Evolutionary conservation across 1,139 yeast genomes (phyloP), one percentile per base, ranked within the genome.

Genomic region (Martiniozyma asiatica): DNA sequence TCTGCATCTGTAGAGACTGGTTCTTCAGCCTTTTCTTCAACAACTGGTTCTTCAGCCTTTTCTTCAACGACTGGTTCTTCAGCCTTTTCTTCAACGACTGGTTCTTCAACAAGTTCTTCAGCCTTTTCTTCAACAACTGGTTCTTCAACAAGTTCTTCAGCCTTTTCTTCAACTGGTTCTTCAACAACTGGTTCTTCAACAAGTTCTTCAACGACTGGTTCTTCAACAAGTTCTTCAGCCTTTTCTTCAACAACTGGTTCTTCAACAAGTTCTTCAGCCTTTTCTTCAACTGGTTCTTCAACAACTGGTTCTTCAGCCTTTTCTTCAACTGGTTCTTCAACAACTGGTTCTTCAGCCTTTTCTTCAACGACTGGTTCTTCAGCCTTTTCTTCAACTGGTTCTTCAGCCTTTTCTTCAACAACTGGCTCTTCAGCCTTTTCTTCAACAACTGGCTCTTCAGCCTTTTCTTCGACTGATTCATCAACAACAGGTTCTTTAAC

Each of bases 261-360:
- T 6, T 20, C 32, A 13, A 14, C 24, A n/a, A 20, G 24, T 26
- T 25, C 39, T 17, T 27, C 34, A 6, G 10, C 29, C 9, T 25
- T 31, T 21, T 23, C 35, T 12, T 31, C 32, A 14, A 16, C 25
- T 26, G 29, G 24, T 24, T 25, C 31, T 13, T 27, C 32, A 16
- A 20, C 29, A 7, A 21, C 15, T 27, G 30, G 29, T 27, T 11
- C 14, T 21, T 6, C 25, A 27, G 22, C 12, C 19, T 23, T 18
- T 22, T 14, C 29, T 11, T 16, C 30, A 29, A 19, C 22, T 14
- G 32, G 15, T 22, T 22, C 30, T 18, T 26, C 22, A 11, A 13
- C 22, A 3, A 22, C n/a, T 6, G 27, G 11, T 11, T 27, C 35
- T 7, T 19, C 34, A 14, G n/a, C n/a, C n/a, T n/a, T n/a, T n/a